These are phyloP conservation scores for Flammula alnicola DNA, from an alignment of 1,284 basidiomycete genomes.

Conservation along the genomic window DNA sequence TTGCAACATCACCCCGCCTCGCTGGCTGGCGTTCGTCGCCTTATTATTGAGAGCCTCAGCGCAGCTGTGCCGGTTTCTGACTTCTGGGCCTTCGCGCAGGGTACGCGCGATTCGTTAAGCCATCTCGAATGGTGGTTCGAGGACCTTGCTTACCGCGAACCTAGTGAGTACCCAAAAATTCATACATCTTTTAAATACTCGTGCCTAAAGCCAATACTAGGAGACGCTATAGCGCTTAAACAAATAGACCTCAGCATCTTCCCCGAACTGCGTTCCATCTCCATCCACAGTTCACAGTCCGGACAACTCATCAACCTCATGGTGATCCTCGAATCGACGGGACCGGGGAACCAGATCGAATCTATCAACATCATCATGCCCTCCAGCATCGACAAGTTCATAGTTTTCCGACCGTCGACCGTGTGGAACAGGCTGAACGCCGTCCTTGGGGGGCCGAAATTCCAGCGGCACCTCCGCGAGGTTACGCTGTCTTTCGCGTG, in stretches of 20 bases:
- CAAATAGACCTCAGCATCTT: slow-evolving; percentile 11
- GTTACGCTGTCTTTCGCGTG: slow-evolving; percentile 12
- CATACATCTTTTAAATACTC: neutral
- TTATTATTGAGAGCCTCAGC: slow-evolving; percentile 12
- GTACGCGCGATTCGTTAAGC: slow-evolving; percentile 7
- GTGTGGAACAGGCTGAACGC: slow-evolving; percentile 11
- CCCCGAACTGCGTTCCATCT: slow-evolving; percentile 8
- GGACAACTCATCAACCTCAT: slow-evolving; percentile 11
- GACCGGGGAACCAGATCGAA: slow-evolving; percentile 6
- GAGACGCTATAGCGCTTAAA: slow-evolving; percentile 2
- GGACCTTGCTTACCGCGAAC: slow-evolving; percentile 10
- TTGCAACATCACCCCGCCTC: slow-evolving; percentile 2
- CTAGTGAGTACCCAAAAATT: slow-evolving; percentile 1
- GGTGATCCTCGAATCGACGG: slow-evolving; percentile 11
- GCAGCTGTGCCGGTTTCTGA: slow-evolving; percentile 4
- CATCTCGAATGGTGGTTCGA: slow-evolving; percentile 14
- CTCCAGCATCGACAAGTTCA: slow-evolving; percentile 11
- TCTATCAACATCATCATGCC: slow-evolving; percentile 13
- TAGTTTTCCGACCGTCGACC: neutral
- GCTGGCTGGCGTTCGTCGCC: slow-evolving; percentile 3
- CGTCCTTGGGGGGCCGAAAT: slow-evolving; percentile 1
- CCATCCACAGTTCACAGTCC: slow-evolving; percentile 9
- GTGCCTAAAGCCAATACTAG: neutral
- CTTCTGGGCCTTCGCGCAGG: slow-evolving; percentile 10
- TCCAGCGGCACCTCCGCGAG: slow-evolving; percentile 1